Evolutionary conservation across 306 rosid genomes (phyloP), one percentile per base, ranked within the genome.

Genomic region (Urtica urens): DNA sequence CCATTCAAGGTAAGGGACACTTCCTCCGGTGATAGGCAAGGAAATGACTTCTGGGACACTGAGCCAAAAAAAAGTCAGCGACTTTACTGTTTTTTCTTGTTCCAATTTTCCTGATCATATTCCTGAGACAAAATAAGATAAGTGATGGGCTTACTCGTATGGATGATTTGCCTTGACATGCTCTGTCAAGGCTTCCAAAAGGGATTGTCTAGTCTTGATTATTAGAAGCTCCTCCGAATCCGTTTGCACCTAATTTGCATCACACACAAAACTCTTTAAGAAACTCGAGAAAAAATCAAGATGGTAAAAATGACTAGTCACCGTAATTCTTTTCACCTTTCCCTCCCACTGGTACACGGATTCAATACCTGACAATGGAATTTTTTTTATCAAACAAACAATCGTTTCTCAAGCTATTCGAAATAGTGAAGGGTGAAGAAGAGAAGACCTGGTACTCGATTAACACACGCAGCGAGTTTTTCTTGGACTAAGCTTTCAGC

Each of bases 31-130:
- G 63, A 90, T 81, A 23, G 95, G 95, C 38, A 90, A 71, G 49
- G 95, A 78, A 22, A 90, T 85, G 40, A 90, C 99, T 73, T 90
- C 99, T 1, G 99, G 99, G 43, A 82, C 90, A 9, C 99, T 90
- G 84, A 56, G 17, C 53, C 46, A 60, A 53, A 69, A 53, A 41
- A 49, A 42, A 55, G 40, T 23, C 20, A 47, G 37, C 7, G 3
- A 27, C 46, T 17, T 30, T 25, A n/a, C 13, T 10, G 44, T 49
- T 23, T 59, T 16, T 21, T 51, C 25, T 51, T n/a, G 21, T 31
- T 30, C 30, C 21, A 49, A n/a, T 7, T 49, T 15, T 49, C 53
- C 19, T n/a, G 10, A 23, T 14, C 19, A 20, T 2, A 17, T 3
- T 18, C 7, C 19, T 13, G 53, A 65, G 33, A n/a, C 15, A 23